Evolutionary conservation across 106 monocot species (phyloP).

Genomic region (Platanthera guangdongensis): DNA sequence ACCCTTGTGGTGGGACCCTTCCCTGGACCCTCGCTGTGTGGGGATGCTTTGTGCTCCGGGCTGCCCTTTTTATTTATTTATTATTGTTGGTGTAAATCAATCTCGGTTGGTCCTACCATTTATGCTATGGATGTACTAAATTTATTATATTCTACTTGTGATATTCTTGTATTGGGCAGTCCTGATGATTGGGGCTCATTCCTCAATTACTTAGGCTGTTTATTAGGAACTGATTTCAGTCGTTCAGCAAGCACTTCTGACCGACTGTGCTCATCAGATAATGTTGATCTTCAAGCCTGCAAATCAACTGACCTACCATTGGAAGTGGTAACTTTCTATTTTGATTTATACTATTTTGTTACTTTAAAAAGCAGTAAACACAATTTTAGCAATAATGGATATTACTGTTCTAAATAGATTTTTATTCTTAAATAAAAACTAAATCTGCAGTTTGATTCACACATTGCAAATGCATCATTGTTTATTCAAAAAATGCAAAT

Average conservation of each 20-base stretch:
- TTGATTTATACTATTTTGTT: neutral
- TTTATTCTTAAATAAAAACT: constrained; percentile 8
- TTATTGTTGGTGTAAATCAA: too few species aligned
- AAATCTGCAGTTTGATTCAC: constrained; percentile 68
- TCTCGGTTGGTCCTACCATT: neutral
- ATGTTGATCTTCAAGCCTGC: constrained; percentile 19
- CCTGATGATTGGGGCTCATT: constrained; percentile 98
- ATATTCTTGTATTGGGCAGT: constrained; percentile 36
- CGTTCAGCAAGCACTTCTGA: constrained; percentile 21
- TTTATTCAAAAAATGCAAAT: constrained; percentile 56
- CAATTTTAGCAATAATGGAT: neutral
- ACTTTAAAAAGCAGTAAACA: neutral
- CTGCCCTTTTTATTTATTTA: too few species aligned
- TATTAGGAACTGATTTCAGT: constrained; percentile 62
- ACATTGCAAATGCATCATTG: constrained; percentile 59
- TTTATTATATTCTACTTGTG: constrained; percentile 11
- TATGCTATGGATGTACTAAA: neutral
- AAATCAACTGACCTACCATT: constrained; percentile 31
- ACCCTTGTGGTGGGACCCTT: too few species aligned
- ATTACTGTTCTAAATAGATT: neutral
- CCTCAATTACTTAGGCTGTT: constrained; percentile 76
- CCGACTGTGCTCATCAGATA: constrained; percentile 14
- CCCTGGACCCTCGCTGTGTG: too few species aligned
- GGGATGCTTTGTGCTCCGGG: too few species aligned
- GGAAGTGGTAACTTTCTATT: constrained; percentile 46